Evolutionary conservation across 768 basidiomycete species (phyloP), one percentile per base, ranked within the genome.

Genomic region (Floccularia luteovirens): DNA sequence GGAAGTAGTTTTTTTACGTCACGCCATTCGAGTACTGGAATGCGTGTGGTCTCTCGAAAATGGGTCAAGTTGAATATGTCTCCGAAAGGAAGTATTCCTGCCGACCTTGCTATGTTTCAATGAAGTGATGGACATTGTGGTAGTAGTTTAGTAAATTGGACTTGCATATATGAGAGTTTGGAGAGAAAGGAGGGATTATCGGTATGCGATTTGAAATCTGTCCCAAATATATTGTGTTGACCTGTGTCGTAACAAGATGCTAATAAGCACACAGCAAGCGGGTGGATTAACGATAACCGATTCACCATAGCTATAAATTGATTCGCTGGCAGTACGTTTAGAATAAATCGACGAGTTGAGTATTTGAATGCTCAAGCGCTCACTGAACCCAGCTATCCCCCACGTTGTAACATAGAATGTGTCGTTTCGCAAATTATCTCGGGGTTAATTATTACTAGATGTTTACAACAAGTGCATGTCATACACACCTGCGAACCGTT

Each of bases 381-480:
- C 41, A 69, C 69, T 77, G 64, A 77, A 76, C 14, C 77, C 77
- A 4, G 73, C 75, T 36, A 64, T 69, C 5, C 69, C 57, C 72
- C 71, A 75, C 10, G 73, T 63, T 0, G 76, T 77, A 38, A 79
- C 64, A 48, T 78, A 79, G 43, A 67, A 55, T 1, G 59, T 61
- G 42, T 75, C 71, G 24, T 70, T 62, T n/a, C n/a, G n/a, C n/a
- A n/a, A n/a, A n/a, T n/a, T n/a, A n/a, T n/a, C n/a, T n/a, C n/a
- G n/a, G n/a, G n/a, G n/a, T n/a, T n/a, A n/a, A n/a, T n/a, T n/a
- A n/a, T n/a, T n/a, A n/a, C n/a, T n/a, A n/a, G n/a, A n/a, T n/a
- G n/a, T n/a, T n/a, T n/a, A n/a, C n/a, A n/a, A n/a, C n/a, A n/a
- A n/a, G n/a, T n/a, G n/a, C n/a, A n/a, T n/a, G n/a, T n/a, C n/a